Base-by-base conservation (phyloP, 2,329 filamentous ascomycete species). In the Apiospora sp. region DNA sequence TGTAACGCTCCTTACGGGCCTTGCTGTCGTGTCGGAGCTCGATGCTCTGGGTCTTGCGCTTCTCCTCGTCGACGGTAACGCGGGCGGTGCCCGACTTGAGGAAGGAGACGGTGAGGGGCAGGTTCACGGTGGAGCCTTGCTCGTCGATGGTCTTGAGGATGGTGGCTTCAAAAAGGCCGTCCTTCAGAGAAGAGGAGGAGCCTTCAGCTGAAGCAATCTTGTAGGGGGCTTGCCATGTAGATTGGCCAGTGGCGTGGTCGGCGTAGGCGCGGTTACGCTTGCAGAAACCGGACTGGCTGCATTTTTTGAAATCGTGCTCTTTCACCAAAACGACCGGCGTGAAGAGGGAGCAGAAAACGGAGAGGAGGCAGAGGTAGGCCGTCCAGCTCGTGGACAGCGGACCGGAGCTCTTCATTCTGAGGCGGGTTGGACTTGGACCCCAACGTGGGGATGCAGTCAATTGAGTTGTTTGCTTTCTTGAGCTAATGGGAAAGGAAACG, bases 241-340 rank as follows among this genome's bases (percentile, higher is more conserved):
- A 68, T 72, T 90, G 84, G 58, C 90, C 85, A 67, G 89, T 84
- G 75, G 92, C 94, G 75, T 89, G 86, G 83, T 98, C 95, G 81
- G 96, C 96, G 81, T 93, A 95, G 51, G 90, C 93, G 81, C 96
- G 92, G 84, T 98, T 98, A 76, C 96, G 93, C 82, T 95, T 96
- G 85, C 96, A 99, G 86, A 99, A 99, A 79, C 96, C 96, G 5
- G 96, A 96, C 82, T 99, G 96, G 77, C 93, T 86, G 86, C 96
- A 99, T 78, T 93, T 98, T 82, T 98, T 99, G 88, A 98, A 99
- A 82, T 97, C 95, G 79, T 98, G 92, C 81, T 98, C 93, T 85
- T 99, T 99, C 70, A 99, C 96, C 78, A 90, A 88, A 76, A 90
- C 95, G 84, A 89, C 89, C 79, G 91, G 89, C 68, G 88, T 87